Evolutionary conservation across 2,329 filamentous ascomycete genomes (phyloP).

Genomic region (Fonsecaea multimorphosa): DNA sequence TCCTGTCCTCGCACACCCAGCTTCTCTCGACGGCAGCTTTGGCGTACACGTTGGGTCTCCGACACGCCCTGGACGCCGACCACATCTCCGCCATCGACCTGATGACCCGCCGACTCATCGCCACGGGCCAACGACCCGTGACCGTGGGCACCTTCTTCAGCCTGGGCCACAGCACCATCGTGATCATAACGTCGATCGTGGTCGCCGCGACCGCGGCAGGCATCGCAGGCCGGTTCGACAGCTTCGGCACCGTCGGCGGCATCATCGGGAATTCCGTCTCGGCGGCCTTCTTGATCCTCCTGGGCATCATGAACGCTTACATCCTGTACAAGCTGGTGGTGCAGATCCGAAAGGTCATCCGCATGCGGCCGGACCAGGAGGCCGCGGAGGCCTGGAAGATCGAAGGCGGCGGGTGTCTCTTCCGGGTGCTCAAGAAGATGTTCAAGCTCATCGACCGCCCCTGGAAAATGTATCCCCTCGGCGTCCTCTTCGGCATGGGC

Average conservation of each 20-base stretch:
- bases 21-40: conserved; percentile 82
- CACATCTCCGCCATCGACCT: conserved; percentile 92
- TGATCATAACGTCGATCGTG: conserved; percentile 85
- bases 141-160: conserved; percentile 96
- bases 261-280: conserved; percentile 90
- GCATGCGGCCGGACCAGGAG: conserved; percentile 52
- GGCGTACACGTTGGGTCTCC: conserved; percentile 84
- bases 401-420: conserved; percentile 77
- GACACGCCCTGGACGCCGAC: conserved; percentile 97
- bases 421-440: conserved; percentile 71
- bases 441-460: conserved; percentile 72
- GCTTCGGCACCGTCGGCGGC: conserved; percentile 78
- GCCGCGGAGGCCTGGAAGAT: conserved; percentile 66
- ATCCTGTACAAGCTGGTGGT: conserved; percentile 79
- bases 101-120: conserved; percentile 88
- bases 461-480: conserved; percentile 97
- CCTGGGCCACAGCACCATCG: conserved; percentile 90
- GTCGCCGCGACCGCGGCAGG: conserved; percentile 90
- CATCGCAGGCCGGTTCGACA: conserved; percentile 78
- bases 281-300: conserved; percentile 78
- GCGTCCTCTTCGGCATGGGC: conserved; percentile 85
- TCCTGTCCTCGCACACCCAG: conserved; percentile 43
- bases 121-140: conserved; percentile 81
- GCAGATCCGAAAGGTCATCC: conserved; percentile 68
- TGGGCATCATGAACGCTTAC: conserved; percentile 84